Evolutionary conservation across 2,329 filamentous ascomycete genomes (phyloP).

Genomic region (Hypoxylon sp.): DNA sequence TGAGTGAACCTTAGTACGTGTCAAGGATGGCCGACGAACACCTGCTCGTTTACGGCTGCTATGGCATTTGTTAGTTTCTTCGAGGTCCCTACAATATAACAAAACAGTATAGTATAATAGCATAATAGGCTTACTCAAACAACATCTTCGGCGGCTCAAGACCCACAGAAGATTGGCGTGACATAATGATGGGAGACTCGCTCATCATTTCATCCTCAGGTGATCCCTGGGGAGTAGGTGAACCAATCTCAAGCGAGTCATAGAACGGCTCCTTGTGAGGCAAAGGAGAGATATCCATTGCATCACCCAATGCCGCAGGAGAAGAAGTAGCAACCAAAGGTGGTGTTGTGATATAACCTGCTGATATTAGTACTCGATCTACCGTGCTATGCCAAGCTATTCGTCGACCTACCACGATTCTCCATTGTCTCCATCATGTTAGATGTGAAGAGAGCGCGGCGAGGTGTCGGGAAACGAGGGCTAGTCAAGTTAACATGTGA

Average conservation of each 20-base stretch:
- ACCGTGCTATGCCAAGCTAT: slow-evolving; percentile 6
- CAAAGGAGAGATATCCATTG: slow-evolving; percentile 94
- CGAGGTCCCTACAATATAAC: neutral
- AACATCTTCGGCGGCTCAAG: slow-evolving; percentile 65
- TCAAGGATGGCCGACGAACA: slow-evolving; percentile 80
- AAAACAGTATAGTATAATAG: no score
- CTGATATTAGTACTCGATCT: slow-evolving; percentile 42
- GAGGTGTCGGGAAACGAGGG: slow-evolving; percentile 85
- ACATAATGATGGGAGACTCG: slow-evolving; percentile 69
- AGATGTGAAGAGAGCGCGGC: slow-evolving; percentile 85
- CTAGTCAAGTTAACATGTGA: slow-evolving; percentile 62
- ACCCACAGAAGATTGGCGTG: slow-evolving; percentile 59
- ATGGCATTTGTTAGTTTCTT: slow-evolving; percentile 48
- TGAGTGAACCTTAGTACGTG: slow-evolving; percentile 81
- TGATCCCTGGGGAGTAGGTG: slow-evolving; percentile 75
- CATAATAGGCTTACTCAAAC: slow-evolving; percentile 65
- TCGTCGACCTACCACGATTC: slow-evolving; percentile 68
- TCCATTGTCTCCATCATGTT: slow-evolving; percentile 74
- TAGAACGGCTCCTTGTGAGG: slow-evolving; percentile 85
- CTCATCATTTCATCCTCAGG: slow-evolving; percentile 65
- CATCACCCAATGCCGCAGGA: slow-evolving; percentile 78
- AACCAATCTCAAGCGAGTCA: slow-evolving; percentile 76
- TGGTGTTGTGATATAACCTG: slow-evolving; percentile 86
- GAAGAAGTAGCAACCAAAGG: slow-evolving; percentile 84
- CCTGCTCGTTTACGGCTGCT: slow-evolving; percentile 75